Percentiles rank a stretch among this genome's conserved stretches.
These are phyloP conservation scores for Penicillium rolfsii DNA, from an alignment of 2,329 filamentous ascomycete species.

Conservation along the genomic window DNA sequence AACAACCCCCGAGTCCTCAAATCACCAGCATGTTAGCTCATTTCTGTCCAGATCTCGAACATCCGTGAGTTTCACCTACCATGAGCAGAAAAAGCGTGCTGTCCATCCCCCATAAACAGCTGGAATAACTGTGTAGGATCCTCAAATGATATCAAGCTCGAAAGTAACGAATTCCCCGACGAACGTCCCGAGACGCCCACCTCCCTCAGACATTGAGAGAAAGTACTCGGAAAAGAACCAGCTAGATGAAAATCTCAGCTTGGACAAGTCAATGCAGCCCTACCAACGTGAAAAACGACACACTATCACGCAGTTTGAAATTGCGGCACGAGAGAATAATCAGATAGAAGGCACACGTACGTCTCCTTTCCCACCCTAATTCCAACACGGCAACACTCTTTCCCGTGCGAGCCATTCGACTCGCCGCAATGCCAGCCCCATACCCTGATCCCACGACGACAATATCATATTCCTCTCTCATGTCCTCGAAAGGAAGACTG, in stretches of 20 bases:
- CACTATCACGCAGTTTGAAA: not conserved
- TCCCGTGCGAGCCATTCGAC: constrained; percentile 63
- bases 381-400: constrained; percentile 68
- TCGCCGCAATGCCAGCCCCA: constrained; percentile 67
- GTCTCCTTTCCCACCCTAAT: constrained; percentile 67
- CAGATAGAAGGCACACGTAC: constrained; percentile 17
- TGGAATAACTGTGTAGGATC: constrained; percentile 67
- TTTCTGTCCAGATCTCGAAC: not conserved
- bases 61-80: constrained; percentile 43
- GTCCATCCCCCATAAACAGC: constrained; percentile 64
- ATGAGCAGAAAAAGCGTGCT: constrained; percentile 65
- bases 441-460: constrained; percentile 72
- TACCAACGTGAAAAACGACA: not conserved
- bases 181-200: constrained; percentile 17
- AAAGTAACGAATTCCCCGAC: constrained; percentile 1
- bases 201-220: constrained; percentile 16
- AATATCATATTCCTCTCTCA: constrained; percentile 58
- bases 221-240: constrained; percentile 19
- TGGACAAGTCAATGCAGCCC: not conserved
- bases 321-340: not conserved
- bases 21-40: not conserved
- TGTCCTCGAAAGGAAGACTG: constrained; percentile 11
- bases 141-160: constrained; percentile 35
- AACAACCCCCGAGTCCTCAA: constrained; percentile 62
- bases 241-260: constrained; percentile 5